Conservation (phyloP, 2,329 filamentous ascomycete species). For the Ophiostoma novo-ulmi region DNA sequence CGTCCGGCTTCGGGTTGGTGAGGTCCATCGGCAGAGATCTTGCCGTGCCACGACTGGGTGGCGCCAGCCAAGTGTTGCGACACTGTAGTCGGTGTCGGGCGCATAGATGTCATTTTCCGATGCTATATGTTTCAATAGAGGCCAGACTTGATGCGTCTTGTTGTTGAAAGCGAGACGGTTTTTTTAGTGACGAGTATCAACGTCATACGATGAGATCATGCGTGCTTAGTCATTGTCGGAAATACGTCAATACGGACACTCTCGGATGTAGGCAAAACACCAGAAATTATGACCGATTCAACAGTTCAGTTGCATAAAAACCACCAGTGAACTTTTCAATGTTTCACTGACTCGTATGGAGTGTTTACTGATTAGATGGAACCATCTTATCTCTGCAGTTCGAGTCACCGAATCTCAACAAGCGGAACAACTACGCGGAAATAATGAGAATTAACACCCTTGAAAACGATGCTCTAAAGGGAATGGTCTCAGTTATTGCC, state of each 20-base stretch:
- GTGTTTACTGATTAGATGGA: neutral
- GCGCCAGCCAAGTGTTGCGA: constrained; percentile 28
- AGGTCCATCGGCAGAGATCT: constrained; percentile 29
- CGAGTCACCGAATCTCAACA: neutral
- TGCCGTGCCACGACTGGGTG: constrained; percentile 31
- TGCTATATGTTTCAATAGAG: neutral
- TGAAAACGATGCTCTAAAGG: neutral
- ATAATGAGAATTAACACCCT: neutral
- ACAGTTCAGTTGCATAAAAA: neutral
- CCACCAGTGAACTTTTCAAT: neutral
- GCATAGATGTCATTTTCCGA: constrained; percentile 19
- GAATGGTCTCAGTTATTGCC: neutral
- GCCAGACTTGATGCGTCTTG: neutral
- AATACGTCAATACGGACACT: neutral
- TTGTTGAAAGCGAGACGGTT: neutral
- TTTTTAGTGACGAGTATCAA: neutral
- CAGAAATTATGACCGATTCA: too few relatives aligned
- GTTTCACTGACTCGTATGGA: neutral
- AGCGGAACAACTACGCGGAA: neutral
- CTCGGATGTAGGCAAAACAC: neutral
- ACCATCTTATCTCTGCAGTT: neutral
- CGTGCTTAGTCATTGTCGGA: neutral
- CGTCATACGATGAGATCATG: neutral
- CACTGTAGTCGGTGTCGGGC: constrained; percentile 28
- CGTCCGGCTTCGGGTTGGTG: constrained; percentile 30